Base-by-base conservation (phyloP, 495 filamentous ascomycete species). In the Talaromyces stipitatus region DNA sequence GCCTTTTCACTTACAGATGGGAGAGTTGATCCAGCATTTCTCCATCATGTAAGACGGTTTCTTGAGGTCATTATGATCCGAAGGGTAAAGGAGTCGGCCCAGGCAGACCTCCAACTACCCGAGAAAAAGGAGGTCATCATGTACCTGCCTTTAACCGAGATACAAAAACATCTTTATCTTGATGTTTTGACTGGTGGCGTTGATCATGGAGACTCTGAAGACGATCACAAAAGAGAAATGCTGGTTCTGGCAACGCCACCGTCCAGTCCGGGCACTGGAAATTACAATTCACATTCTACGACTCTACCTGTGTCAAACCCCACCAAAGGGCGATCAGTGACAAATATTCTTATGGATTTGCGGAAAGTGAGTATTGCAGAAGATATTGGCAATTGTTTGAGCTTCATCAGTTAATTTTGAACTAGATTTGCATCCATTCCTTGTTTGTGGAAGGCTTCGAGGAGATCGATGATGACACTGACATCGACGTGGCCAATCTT, bases 311-410 rank as follows among this genome's bases (percentile, higher is more conserved):
- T 26, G 11, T 51, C 23, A 5, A 16, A 51, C 33, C 14, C 4
- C 2, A 27, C 24, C 2, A 2, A n/a, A 27, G 28, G 23, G 4
- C 55, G 38, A 7, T 24, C 24, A 16, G 50, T 57, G 11, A 80
- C 82, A 78, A 87, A 86, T 55, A 69, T 85, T 1, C 64, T 88
- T 4, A 83, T 86, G 78, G 83, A 87, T 57, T 65, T 87, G 4
- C 69, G 83, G 32, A 86, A 86, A 62, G 70, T 72, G 62, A 46
- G 61, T 26, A 23, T 2, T 9, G 9, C 16, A 20, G 9, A 41
- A 7, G 6, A 5, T 14, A 2, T 36, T 24, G 9, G 4, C 43
- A 4, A 8, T 24, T 2, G 0, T 26, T 4, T 23, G 43, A 14
- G 8, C 16, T 16, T 38, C 33, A 18, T 1, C 14, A 14, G 23